A percentile compares a stretch with the other conserved stretches of the same genome.
phyloP scores from a whole-genome alignment of 2,329 filamentous ascomycete genomes.

The Xylaria sp. region DNA sequence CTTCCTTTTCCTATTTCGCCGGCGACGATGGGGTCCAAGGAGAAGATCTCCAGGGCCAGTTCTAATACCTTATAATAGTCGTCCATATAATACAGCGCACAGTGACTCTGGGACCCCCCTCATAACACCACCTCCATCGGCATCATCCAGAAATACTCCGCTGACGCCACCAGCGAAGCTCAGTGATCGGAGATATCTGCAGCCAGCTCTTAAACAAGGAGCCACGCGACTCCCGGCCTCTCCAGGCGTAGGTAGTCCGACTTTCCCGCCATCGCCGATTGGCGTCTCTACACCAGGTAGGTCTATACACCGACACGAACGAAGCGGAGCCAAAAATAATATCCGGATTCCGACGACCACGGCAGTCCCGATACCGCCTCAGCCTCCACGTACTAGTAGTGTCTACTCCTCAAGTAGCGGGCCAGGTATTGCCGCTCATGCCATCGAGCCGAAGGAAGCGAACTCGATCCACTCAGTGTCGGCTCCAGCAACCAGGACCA shows the following conservation, averaged over 20 bases:
- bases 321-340: constrained; percentile 27
- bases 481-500: constrained; percentile 26
- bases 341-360: constrained; percentile 13
- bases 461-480: constrained; percentile 28
- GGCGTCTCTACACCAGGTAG: constrained; percentile 46
- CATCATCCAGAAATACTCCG: constrained; percentile 36
- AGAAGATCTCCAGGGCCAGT: constrained; percentile 10
- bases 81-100: constrained; percentile 35
- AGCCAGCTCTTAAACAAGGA: constrained; percentile 41
- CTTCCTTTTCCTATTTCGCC: constrained; percentile 46
- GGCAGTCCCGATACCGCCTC: constrained; percentile 12
- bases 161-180: constrained; percentile 55
- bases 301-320: constrained; percentile 44
- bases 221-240: constrained; percentile 23
- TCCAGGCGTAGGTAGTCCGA: constrained; percentile 17
- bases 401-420: constrained; percentile 25
- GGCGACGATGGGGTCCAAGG: constrained; percentile 36
- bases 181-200: constrained; percentile 52
- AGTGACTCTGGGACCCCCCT: constrained; percentile 50
- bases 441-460: constrained; percentile 37
- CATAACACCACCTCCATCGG: constrained; percentile 46
- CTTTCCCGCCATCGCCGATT: constrained; percentile 48
- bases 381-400: constrained; percentile 26
- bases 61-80: constrained; percentile 33
- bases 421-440: constrained; percentile 20